phyloP scores from a whole-genome alignment of 306 rosid genomes.

The Geum urbanum region DNA sequence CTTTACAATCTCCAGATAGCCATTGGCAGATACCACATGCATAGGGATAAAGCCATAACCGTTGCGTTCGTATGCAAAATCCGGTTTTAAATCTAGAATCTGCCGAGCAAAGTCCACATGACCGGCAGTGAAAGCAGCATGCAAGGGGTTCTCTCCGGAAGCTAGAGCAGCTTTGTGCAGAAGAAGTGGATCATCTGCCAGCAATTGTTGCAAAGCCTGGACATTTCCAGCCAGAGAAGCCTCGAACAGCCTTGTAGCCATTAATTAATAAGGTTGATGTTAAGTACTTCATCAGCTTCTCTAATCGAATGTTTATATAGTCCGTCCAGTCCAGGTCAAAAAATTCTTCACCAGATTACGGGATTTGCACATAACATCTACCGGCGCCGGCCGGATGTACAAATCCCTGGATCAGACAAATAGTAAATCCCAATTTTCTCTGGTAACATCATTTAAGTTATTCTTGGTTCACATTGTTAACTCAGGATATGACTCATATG shows the following conservation, averaged over 20 bases:
- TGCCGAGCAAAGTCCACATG: slow-evolving; percentile 15
- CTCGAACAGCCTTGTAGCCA: slow-evolving; percentile 23
- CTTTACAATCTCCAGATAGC: slow-evolving; percentile 24
- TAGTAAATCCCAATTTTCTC: not conserved
- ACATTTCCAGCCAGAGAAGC: slow-evolving; percentile 23
- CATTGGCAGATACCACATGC: slow-evolving; percentile 29
- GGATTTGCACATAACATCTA: not conserved
- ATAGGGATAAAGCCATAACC: slow-evolving; percentile 24
- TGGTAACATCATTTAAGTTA: not conserved
- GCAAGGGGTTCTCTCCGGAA: slow-evolving; percentile 12
- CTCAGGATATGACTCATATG: not conserved
- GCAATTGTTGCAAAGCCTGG: slow-evolving; percentile 4
- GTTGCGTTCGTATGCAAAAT: slow-evolving; percentile 12
- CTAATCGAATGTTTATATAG: not conserved
- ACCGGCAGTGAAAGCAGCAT: slow-evolving; percentile 14
- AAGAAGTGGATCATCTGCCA: not conserved
- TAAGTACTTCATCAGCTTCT: not conserved
- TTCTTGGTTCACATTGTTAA: not conserved
- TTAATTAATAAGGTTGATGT: not conserved
- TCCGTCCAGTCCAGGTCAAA: not conserved
- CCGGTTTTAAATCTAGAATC: slow-evolving; percentile 13
- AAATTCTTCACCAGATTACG: not conserved
- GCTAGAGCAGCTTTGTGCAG: slow-evolving; percentile 1
- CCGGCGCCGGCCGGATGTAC: not conserved
- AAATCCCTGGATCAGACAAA: not conserved